Evolutionary conservation across 768 basidiomycete genomes (phyloP).

Genomic region (Solioccasus polychromus): DNA sequence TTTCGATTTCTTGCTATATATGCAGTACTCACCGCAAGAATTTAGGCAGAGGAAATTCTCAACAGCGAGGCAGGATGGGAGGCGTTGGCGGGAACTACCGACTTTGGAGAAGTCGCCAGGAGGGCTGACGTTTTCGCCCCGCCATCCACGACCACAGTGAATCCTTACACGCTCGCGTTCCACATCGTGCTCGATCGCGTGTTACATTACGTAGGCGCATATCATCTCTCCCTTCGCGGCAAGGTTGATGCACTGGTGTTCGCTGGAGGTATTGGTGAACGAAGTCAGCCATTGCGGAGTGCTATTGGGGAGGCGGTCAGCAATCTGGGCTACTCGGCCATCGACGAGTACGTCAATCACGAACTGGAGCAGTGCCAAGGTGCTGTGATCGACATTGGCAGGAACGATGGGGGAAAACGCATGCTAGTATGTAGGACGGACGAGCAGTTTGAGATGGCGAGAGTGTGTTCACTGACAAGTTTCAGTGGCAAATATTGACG

Average conservation of each 20-base stretch:
- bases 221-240: slow-evolving; percentile 68
- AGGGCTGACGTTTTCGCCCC: slow-evolving; percentile 33
- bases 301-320: slow-evolving; percentile 51
- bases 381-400: slow-evolving; percentile 47
- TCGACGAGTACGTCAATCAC: slow-evolving; percentile 49
- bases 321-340: slow-evolving; percentile 58
- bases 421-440: slow-evolving; percentile 66
- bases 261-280: slow-evolving; percentile 87
- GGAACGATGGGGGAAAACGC: slow-evolving; percentile 25
- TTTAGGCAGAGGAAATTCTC: slow-evolving; percentile 65
- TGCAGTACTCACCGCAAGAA: slow-evolving; percentile 2
- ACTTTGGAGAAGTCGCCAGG: slow-evolving; percentile 69
- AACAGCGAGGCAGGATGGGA: slow-evolving; percentile 79
- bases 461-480: slow-evolving; percentile 33
- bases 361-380: slow-evolving; percentile 36
- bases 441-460: slow-evolving; percentile 56
- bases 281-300: slow-evolving; percentile 55
- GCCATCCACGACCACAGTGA: slow-evolving; percentile 21
- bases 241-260: slow-evolving; percentile 80
- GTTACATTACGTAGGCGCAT: slow-evolving; percentile 67
- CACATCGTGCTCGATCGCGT: slow-evolving; percentile 78
- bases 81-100: slow-evolving; percentile 73
- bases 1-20: not conserved
- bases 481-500: no score
- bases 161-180: slow-evolving; percentile 62